Evolutionary conservation across 2,329 filamentous ascomycete species (phyloP).

Genomic region (Fusarium secorum): DNA sequence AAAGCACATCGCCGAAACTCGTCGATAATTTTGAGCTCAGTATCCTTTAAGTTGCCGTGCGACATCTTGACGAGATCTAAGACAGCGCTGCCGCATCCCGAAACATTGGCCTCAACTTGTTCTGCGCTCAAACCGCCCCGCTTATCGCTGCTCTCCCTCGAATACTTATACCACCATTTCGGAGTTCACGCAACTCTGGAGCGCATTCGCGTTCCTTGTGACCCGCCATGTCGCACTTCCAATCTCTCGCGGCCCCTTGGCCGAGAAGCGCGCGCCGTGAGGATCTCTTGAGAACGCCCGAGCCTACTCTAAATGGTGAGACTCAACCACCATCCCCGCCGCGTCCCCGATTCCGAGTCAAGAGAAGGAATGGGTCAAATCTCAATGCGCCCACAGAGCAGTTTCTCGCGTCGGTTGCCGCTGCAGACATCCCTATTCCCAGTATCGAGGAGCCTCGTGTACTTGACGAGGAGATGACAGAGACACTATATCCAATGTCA

Average conservation of each 20-base stretch:
- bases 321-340: conserved; percentile 58
- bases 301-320: conserved; percentile 52
- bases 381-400: conserved; percentile 68
- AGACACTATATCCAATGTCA: conserved; percentile 47
- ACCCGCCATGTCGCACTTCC: conserved; percentile 55
- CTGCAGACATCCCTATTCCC: conserved; percentile 69
- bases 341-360: conserved; percentile 62
- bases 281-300: conserved; percentile 59
- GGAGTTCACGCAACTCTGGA: conserved; percentile 15
- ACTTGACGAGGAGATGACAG: conserved; percentile 55
- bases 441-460: conserved; percentile 67
- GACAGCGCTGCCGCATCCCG: conserved; percentile 38
- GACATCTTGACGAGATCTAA: conserved; percentile 30
- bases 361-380: conserved; percentile 62
- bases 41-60: conserved; percentile 5
- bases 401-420: conserved; percentile 72
- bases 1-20: conserved; percentile 6
- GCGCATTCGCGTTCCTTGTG: conserved; percentile 35
- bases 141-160: conserved; percentile 5
- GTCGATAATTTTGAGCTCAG: conserved; percentile 7
- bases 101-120: conserved; percentile 32
- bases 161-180: conserved; percentile 21
- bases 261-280: conserved; percentile 54
- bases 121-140: conserved; percentile 17
- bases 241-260: conserved; percentile 55